Evolutionary conservation across 1,284 basidiomycete species (phyloP), one percentile per base, ranked within the genome.

Genomic region (Pseudozyma thailandica): DNA sequence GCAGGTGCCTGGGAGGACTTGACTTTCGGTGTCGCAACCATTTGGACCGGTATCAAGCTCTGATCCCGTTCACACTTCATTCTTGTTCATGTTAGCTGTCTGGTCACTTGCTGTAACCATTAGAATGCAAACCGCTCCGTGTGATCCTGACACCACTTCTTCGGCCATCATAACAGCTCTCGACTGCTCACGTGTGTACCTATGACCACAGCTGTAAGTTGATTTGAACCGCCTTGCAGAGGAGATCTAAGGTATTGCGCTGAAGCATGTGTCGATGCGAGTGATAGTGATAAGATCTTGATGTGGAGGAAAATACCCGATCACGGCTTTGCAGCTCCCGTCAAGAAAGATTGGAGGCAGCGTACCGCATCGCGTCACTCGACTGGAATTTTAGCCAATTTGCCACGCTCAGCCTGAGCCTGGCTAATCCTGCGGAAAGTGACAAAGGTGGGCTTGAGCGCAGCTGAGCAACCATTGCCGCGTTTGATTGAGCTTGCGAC

Each of bases 1-100:
- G 33, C 56, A 18, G 80, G 79, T 37, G 74, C 77, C 8, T 82
- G 79, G 79, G 77, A 82, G 52, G 80, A 82, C 45, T 68, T 82
- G 16, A 80, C 75, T 3, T 70, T 80, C 28, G 81, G 81, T 27
- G 70, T 82, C 20, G 81, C 81, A 16, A 79, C 70, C 37, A 82
- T 82, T 33, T 82, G 81, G 81, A 79, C 72, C 15, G 79, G 77
- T 39, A 68, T 72, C 59, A 72, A 72, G 60, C 55, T 72, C 26
- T 72, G 51, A 59, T 15, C 20, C 20, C 13, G n/a, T 15, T 21
- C 21, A 21, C 38, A 15, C 30, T 31, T 31, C 13, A 41, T 21
- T 18, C 26, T 21, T 7, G 13, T 18, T 28, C 2, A 6, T 30
- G n/a, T 35, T 52, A 20, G 16, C 33, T 35, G 33, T 16, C 33